Evolutionary conservation across 345 rosid species (phyloP).

Genomic region (Clarkia xantiana): DNA sequence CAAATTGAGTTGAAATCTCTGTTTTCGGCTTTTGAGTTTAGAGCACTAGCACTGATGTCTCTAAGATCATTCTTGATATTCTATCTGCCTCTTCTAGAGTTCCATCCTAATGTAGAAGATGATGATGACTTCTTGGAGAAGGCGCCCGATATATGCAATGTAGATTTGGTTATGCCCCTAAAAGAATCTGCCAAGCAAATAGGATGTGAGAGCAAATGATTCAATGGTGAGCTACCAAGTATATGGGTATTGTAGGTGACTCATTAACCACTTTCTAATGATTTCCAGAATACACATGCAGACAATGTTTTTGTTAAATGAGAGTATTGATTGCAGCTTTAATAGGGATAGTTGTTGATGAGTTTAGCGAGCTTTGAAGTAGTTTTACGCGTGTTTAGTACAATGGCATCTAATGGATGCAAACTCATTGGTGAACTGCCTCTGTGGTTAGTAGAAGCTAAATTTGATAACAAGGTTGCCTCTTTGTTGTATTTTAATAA

Average conservation of each 20-base stretch:
- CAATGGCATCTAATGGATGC: conserved; percentile 52
- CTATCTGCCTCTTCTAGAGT: no score
- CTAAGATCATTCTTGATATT: no score
- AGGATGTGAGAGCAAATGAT: conserved; percentile 39
- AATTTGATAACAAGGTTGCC: conserved; percentile 37
- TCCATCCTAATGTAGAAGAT: no score
- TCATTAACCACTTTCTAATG: background rate
- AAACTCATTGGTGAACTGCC: conserved; percentile 65
- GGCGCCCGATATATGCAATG: no score
- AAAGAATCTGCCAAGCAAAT: no score
- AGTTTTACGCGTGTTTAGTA: conserved; percentile 40
- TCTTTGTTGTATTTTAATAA: conserved; percentile 4
- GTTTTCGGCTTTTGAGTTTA: no score
- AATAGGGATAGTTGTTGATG: conserved; percentile 53
- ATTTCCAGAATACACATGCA: no score
- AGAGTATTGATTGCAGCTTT: background rate
- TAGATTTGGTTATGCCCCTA: no score
- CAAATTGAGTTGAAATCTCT: no score
- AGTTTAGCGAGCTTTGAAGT: conserved; percentile 43
- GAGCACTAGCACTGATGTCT: no score
- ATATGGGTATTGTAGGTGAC: conserved; percentile 81
- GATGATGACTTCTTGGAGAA: no score
- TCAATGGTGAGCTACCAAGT: conserved; percentile 60
- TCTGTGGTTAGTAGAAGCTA: conserved; percentile 41
- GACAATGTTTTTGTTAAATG: background rate